Base-by-base conservation (phyloP, 2,329 filamentous ascomycete genomes). In the Aspergillus eucalypticola region DNA sequence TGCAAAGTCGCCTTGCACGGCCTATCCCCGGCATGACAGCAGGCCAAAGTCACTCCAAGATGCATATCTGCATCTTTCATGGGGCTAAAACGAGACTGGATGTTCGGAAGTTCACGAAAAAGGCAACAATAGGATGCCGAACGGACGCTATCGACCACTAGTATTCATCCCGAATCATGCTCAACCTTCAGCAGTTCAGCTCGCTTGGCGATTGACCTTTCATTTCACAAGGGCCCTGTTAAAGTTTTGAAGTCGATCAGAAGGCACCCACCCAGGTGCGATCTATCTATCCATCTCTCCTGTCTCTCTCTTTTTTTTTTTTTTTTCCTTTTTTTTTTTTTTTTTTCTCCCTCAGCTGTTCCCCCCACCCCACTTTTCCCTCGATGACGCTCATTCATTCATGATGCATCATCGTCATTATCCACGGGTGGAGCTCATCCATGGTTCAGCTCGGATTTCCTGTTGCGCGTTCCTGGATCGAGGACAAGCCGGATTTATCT, bases 381-480 rank as follows among this genome's bases (percentile, higher is more conserved):
- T 13, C 32, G 11, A 35, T 35, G 32, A 19, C 50, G 32, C 25
- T 52, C 29, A 15, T 38, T 52, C 21, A 11, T 38, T 19, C 25
- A 17, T 35, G 49, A 29, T 32, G 11, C 15, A 29, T 52, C 7
- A 39, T 32, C 23, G 38, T 54, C 50, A 6, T 21, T 39, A 21
- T 35, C 38, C 21, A 8, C 32, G 44, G 29, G 58, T 63, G 61
- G 60, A 62, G 56, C 57, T 13, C 59, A 50, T 56, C 54, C 54
- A 41, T 63, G 59, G 61, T 63, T 63, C 61, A 59, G 55, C 52
- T 49, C 56, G 44, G 32, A 35, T 60, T 44, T 54, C 51, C 46
- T 54, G 51, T 50, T 60, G 41, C 41, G 17, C 48, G 59, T 57
- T 56, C 59, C 59, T 58, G 50, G 44, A 50, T 62, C 50, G 41